Evolutionary conservation across 805 yeast genomes (phyloP).

Genomic region (Candida verbasci): DNA sequence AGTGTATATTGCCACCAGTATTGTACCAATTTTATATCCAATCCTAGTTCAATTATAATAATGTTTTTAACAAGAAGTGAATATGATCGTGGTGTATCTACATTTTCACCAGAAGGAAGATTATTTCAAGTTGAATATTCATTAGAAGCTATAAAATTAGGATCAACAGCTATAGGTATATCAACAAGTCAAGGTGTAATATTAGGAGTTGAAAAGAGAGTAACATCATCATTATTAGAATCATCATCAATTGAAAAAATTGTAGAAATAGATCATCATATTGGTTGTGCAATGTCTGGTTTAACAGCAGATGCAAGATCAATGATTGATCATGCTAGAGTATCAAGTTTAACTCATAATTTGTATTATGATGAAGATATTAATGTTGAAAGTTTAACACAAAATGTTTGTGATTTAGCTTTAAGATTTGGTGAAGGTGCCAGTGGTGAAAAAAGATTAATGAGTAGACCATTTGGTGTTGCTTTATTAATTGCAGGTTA

Average conservation of each 20-base stretch:
- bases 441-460: conserved; percentile 86
- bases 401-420: conserved; percentile 95
- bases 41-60: neutral
- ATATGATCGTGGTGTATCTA: conserved; percentile 97
- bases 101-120: conserved; percentile 98
- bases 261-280: conserved; percentile 87
- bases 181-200: conserved; percentile 94
- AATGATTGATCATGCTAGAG: conserved; percentile 98
- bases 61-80: conserved; percentile 99
- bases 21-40: neutral
- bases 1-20: conserved; percentile 6
- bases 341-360: conserved; percentile 79
- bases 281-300: conserved; percentile 99
- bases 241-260: conserved; percentile 93
- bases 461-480: conserved; percentile 99
- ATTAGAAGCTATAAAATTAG: conserved; percentile 90
- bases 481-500: conserved; percentile 93
- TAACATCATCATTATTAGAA: conserved; percentile 87
- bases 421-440: conserved; percentile 97
- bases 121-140: conserved; percentile 97
- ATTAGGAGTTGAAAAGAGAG: conserved; percentile 95
- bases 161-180: conserved; percentile 98
- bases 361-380: conserved; percentile 90
- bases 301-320: conserved; percentile 98
- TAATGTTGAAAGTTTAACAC: conserved; percentile 89